Evolutionary conservation across 305 asterid species (phyloP).

Genomic region (Fraxinus albicans): DNA sequence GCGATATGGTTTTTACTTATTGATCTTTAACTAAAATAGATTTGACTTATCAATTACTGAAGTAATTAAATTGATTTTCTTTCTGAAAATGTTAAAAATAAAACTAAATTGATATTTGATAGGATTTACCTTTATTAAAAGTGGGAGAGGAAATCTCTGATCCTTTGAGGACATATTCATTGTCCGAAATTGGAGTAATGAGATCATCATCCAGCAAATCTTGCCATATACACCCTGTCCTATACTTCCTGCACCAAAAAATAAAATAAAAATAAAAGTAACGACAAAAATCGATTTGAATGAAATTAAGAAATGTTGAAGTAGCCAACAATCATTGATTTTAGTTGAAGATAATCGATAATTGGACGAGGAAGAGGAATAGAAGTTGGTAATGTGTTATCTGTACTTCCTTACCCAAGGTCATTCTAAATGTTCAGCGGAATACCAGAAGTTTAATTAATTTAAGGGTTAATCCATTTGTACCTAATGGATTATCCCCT

Average conservation of each 20-base stretch:
- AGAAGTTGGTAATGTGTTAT: too few relatives aligned
- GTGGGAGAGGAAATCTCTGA: slow-evolving; percentile 50
- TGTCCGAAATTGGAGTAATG: slow-evolving; percentile 82
- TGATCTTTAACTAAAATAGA: not conserved
- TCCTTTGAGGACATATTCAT: slow-evolving; percentile 91
- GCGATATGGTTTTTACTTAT: not conserved
- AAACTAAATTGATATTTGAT: not conserved
- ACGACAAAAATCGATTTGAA: not conserved
- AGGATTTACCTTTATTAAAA: slow-evolving; percentile 31
- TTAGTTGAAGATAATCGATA: not conserved
- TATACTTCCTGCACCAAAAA: slow-evolving; percentile 55
- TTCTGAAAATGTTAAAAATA: not conserved
- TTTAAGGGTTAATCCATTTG: too few relatives aligned
- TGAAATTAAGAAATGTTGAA: not conserved
- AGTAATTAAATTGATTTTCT: not conserved
- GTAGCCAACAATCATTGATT: not conserved
- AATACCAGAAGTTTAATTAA: too few relatives aligned
- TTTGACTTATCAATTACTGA: not conserved
- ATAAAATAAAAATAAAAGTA: not conserved
- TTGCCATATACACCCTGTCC: slow-evolving; percentile 89
- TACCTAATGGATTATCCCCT: too few relatives aligned
- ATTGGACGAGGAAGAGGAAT: too few relatives aligned
- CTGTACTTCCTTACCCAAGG: too few relatives aligned
- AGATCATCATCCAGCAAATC: slow-evolving; percentile 94
- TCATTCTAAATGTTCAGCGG: too few relatives aligned